Evolutionary conservation across 768 basidiomycete genomes (phyloP), one percentile per base, ranked within the genome.

Genomic region (Leccinellum rugosiceps): DNA sequence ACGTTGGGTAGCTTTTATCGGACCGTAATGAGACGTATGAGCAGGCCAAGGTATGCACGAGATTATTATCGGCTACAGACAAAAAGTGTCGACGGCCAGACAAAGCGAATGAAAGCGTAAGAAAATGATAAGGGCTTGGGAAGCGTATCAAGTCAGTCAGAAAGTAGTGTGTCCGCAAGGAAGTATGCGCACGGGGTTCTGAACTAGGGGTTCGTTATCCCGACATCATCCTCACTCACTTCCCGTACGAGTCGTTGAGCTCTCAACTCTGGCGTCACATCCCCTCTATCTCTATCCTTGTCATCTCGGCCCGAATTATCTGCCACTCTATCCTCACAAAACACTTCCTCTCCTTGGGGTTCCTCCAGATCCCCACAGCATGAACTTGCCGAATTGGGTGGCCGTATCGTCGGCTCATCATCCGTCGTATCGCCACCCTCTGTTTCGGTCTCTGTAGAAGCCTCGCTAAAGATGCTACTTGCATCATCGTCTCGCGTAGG

Each of bases 351-450:
- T 23, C 65, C 57, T 26, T 72, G 68, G 1, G 66, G 59, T 35
- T 75, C 77, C 26, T 73, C 72, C n/a, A 63, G 69, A 56, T 78
- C 78, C 41, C 71, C 72, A 41, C 70, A 73, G 30, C 68, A 77
- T 3, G 75, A 77, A 14, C 70, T 70, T 21, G 69, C 69, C 11
- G 78, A 79, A 53, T 74, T 72, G 6, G 72, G 69, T 11, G 83
- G 83, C 28, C 86, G 79, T 60, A 90, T 88, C n/a, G 88, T 90
- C n/a, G 88, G 88, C 68, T 90, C 88, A 58, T 90, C 88, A 57
- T 90, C 88, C 23, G 88, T 89, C 53, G 82, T 84, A 57, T 78
- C 80, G 35, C 81, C 85, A 48, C 81, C 76, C 50, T 79, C 82
- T 2, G 78, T 78, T 60, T 82, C 82, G 23, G 80, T 70, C 54